Conservation (phyloP, 805 yeast species). For the Ogataea trehalophila region DNA sequence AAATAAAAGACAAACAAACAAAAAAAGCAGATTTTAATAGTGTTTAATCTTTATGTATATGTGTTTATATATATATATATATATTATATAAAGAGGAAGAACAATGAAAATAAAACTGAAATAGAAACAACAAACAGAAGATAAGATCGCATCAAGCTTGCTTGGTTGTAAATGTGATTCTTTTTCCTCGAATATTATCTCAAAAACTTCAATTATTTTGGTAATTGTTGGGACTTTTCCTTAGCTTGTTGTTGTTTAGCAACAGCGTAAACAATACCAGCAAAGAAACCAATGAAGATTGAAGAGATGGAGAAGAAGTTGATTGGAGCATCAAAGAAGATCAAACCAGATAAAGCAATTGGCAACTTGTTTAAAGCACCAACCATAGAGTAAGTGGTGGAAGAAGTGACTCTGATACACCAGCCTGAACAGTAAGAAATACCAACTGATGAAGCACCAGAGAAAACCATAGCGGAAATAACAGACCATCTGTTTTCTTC, state of each 20-base stretch:
- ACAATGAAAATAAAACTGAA: too few relatives aligned
- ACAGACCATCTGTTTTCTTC: constrained; percentile 61
- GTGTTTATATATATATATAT: too few relatives aligned
- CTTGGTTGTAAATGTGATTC: too few relatives aligned
- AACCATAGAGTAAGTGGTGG: constrained; percentile 98
- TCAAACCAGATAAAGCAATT: constrained; percentile 89
- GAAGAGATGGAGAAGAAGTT: constrained; percentile 88
- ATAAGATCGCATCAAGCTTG: too few relatives aligned
- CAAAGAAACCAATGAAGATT: constrained; percentile 86
- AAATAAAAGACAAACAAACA: background rate
- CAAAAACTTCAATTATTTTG: constrained; percentile 22
- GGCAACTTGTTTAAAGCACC: constrained; percentile 99
- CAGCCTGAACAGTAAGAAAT: constrained; percentile 98
- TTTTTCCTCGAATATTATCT: background rate
- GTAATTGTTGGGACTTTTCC: constrained; percentile 31
- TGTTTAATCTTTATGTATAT: too few relatives aligned
- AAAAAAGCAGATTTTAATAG: background rate
- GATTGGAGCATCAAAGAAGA: constrained; percentile 92
- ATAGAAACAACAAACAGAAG: too few relatives aligned
- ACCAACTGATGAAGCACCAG: constrained; percentile 94
- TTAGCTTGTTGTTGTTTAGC: constrained; percentile 89
- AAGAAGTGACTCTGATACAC: constrained; percentile 99
- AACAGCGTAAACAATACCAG: constrained; percentile 93
- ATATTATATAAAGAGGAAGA: too few relatives aligned
- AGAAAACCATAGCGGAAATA: constrained; percentile 77